Evolutionary conservation across 345 rosid genomes (phyloP).

Genomic region (Linum lewisii): DNA sequence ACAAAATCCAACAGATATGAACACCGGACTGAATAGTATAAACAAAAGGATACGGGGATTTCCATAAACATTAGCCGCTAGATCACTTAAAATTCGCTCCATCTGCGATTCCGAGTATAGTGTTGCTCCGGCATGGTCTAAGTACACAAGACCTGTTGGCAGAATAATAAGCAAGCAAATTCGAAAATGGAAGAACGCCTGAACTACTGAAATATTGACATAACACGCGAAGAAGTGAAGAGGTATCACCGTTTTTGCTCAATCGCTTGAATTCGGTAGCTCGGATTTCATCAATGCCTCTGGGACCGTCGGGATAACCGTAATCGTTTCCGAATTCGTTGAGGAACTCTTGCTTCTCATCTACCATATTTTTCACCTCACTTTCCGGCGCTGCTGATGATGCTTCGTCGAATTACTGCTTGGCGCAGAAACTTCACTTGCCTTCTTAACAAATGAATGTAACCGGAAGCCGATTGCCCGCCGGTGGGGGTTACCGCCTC

Average conservation of each 20-base stretch:
- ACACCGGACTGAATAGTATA: too few relatives aligned
- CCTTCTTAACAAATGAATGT: too few relatives aligned
- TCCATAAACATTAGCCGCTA: conserved; percentile 55
- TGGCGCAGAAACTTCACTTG: not conserved
- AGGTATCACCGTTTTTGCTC: conserved; percentile 29
- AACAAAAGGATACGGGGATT: conserved; percentile 85
- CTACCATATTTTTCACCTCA: conserved; percentile 8
- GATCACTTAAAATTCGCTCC: conserved; percentile 66
- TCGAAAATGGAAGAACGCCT: not conserved
- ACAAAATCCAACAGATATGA: too few relatives aligned
- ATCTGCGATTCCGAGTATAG: conserved; percentile 88
- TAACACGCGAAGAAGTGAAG: not conserved
- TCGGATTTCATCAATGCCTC: conserved; percentile 61
- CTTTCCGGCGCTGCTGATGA: not conserved
- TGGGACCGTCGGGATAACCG: conserved; percentile 76
- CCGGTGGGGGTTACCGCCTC: too few relatives aligned
- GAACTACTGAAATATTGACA: not conserved
- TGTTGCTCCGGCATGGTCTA: conserved; percentile 98
- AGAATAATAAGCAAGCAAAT: not conserved
- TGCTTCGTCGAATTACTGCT: not conserved
- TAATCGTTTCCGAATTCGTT: conserved; percentile 56
- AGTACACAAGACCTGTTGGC: conserved; percentile 57
- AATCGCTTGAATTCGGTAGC: conserved; percentile 77
- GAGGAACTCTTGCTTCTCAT: conserved; percentile 48
- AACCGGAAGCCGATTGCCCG: too few relatives aligned